Percentiles rank a stretch among this genome's conserved stretches.
These are phyloP conservation scores for Kappamyces sp. DNA, from an alignment of 192 early-diverging fungal genomes.

Conservation along the genomic window DNA sequence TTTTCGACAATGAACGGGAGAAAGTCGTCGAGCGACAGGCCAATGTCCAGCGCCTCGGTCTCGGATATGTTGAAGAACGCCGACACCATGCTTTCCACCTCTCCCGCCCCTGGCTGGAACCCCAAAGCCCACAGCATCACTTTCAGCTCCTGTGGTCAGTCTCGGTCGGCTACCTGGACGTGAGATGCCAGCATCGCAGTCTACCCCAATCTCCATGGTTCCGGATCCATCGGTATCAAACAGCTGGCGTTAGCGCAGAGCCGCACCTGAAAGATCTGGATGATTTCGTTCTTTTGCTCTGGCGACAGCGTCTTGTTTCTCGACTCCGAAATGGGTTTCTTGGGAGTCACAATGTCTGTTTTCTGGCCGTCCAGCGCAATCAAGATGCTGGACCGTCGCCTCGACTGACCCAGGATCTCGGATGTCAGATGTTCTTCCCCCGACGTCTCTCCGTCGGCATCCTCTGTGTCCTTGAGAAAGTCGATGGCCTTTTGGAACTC, in stretches of 20 bases:
- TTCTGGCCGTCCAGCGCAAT: too few species aligned
- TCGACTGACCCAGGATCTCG: too few species aligned
- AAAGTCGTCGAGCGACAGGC: conserved; percentile 5
- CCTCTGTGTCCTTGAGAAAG: too few species aligned
- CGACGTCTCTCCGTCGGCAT: too few species aligned
- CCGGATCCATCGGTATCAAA: conserved; percentile 23
- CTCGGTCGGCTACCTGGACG: too few species aligned
- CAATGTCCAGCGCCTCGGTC: conserved; percentile 5
- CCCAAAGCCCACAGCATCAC: conserved; percentile 19
- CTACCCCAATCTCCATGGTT: conserved; percentile 11
- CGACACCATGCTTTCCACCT: conserved; percentile 16
- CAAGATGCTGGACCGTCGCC: too few species aligned
- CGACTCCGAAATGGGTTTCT: too few species aligned
- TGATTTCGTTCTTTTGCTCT: conserved; percentile 16
- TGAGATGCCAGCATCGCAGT: too few species aligned
- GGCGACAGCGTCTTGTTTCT: not conserved
- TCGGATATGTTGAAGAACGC: conserved; percentile 6
- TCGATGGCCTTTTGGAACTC: too few species aligned
- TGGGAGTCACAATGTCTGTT: too few species aligned
- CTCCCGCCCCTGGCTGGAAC: conserved; percentile 14
- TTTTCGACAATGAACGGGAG: conserved; percentile 4
- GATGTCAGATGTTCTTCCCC: too few species aligned
- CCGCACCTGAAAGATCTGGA: conserved; percentile 9
- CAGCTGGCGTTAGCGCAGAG: not conserved
- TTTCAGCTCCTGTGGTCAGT: not conserved